Evolutionary conservation across 1,139 yeast species (phyloP), one percentile per base, ranked within the genome.

Genomic region (Yamadazyma sp.): DNA sequence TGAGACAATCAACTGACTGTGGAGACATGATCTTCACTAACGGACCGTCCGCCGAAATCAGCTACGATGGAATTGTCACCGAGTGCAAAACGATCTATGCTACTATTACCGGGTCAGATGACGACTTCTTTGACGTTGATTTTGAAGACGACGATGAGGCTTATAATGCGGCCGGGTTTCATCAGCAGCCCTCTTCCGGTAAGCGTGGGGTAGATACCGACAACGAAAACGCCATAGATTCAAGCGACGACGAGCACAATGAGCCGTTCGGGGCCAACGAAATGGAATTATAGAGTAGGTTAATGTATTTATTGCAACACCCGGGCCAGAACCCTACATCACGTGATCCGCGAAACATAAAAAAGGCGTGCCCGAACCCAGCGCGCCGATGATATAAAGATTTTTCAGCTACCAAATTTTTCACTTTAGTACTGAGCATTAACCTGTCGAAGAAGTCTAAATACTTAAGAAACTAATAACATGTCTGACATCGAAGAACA

Each of bases 41-140:
- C 48, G 77, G 84, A 75, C 95, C 95, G 9, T 78, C 90, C 1
- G 69, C 86, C 10, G 97, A 90, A 54, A 76, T 90, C 31, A 83
- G 95, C 34, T 90, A 89, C 59, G 97, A 90, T 57, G 97, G 96
- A 21, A 77, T 86, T 9, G 78, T 90, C 18, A 78, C 89, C 6
- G 92, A 87, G 45, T 89, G 90, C n/a, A 82, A 81, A 53, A 67
- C 77, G 17, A 59, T 90, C 31, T 92, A 86, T 58, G 81, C 79
- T 42, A 71, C 76, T 44, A 79, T 90, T 45, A 94, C 94, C 4
- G 97, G 97, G 3, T 78, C 95, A 4, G 95, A 86, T 56, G 97
- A 90, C 51, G 97, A 90, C 61, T 90, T 90, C 63, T 90, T 90
- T 54, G 96, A 88, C 60, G 88, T 90, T 25, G 97, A 90, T 61